phyloP scores from a whole-genome alignment of 2,329 filamentous ascomycete genomes.

The Colletotrichum sp. region DNA sequence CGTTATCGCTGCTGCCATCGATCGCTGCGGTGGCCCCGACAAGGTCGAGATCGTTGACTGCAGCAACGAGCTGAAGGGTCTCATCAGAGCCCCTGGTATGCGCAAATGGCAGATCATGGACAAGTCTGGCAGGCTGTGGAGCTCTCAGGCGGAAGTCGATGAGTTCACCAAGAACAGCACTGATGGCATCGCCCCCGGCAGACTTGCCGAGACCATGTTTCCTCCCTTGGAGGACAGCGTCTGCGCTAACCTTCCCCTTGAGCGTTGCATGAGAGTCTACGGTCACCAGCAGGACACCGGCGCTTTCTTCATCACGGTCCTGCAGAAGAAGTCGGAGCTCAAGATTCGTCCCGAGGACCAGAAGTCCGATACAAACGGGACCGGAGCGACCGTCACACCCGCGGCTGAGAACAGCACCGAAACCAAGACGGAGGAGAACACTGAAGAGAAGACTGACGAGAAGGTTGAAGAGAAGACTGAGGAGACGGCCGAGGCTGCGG shows the following conservation, averaged over 20 bases:
- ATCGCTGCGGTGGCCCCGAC: conserved; percentile 81
- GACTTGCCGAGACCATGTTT: conserved; percentile 85
- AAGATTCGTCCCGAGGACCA: conserved; percentile 63
- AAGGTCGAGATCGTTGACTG: conserved; percentile 89
- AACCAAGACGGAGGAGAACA: conserved; percentile 13
- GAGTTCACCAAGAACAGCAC: conserved; percentile 67
- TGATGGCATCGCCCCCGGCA: conserved; percentile 65
- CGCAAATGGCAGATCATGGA: conserved; percentile 91
- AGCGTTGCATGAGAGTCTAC: conserved; percentile 92
- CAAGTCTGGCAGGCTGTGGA: conserved; percentile 80
- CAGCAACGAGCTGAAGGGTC: conserved; percentile 74
- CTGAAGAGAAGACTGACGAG: conserved; percentile 7
- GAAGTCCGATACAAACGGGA: conserved; percentile 56
- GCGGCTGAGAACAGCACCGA: conserved; percentile 17
- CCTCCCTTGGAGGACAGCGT: conserved; percentile 59
- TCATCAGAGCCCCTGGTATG: conserved; percentile 80
- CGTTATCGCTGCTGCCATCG: conserved; percentile 86
- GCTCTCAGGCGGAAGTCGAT: conserved; percentile 81
- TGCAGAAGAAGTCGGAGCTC: conserved; percentile 91
- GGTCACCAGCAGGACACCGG: conserved; percentile 96
- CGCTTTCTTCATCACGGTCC: conserved; percentile 94
- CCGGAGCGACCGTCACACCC: conserved; percentile 16
- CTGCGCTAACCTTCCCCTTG: conserved; percentile 74
- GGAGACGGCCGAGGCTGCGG: not conserved
- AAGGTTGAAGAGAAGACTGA: conserved; percentile 2